Percentiles rank a stretch among this genome's conserved stretches.
Conservation (phyloP, 2,329 filamentous ascomycete species). For the Fusarium dimerum region DNA sequence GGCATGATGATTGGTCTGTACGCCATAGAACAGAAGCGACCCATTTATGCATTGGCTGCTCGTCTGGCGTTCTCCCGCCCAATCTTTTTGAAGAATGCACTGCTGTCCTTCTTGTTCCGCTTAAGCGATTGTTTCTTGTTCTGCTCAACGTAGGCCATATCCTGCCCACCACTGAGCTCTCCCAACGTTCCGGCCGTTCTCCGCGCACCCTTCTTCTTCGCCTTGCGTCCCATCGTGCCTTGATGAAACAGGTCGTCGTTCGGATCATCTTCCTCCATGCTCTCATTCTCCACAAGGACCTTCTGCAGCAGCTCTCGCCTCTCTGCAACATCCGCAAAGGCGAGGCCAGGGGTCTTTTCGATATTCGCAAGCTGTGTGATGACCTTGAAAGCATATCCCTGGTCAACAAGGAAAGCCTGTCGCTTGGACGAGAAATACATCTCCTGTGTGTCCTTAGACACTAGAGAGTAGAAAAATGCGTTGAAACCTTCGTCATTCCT, state of each 20-base stretch:
- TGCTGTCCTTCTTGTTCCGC: slow-evolving; percentile 42
- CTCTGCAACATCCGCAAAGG: slow-evolving; percentile 77
- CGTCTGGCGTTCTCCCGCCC: slow-evolving; percentile 42
- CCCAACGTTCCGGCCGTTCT: slow-evolving; percentile 83
- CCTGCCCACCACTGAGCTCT: slow-evolving; percentile 86
- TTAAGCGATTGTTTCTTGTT: slow-evolving; percentile 59
- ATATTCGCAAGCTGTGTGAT: slow-evolving; percentile 95
- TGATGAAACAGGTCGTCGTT: slow-evolving; percentile 44
- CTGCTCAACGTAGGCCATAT: slow-evolving; percentile 95
- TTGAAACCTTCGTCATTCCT: slow-evolving; percentile 98
- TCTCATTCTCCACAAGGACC: slow-evolving; percentile 85
- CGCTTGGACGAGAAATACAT: slow-evolving; percentile 98
- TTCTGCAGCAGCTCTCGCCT: slow-evolving; percentile 85
- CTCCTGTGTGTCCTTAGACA: slow-evolving; percentile 95
- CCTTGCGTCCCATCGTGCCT: slow-evolving; percentile 48
- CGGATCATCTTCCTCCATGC: slow-evolving; percentile 70
- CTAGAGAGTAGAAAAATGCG: slow-evolving; percentile 96
- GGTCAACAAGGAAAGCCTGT: slow-evolving; percentile 95
- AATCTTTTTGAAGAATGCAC: slow-evolving; percentile 45
- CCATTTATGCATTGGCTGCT: slow-evolving; percentile 33
- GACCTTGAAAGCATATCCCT: slow-evolving; percentile 98
- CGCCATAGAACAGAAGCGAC: background rate
- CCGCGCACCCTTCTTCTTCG: slow-evolving; percentile 61
- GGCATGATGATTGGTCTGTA: no score
- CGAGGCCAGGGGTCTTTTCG: slow-evolving; percentile 77